These are phyloP conservation scores for Gleditsia sinensis DNA, from an alignment of 306 rosid genomes.

Conservation along the genomic window DNA sequence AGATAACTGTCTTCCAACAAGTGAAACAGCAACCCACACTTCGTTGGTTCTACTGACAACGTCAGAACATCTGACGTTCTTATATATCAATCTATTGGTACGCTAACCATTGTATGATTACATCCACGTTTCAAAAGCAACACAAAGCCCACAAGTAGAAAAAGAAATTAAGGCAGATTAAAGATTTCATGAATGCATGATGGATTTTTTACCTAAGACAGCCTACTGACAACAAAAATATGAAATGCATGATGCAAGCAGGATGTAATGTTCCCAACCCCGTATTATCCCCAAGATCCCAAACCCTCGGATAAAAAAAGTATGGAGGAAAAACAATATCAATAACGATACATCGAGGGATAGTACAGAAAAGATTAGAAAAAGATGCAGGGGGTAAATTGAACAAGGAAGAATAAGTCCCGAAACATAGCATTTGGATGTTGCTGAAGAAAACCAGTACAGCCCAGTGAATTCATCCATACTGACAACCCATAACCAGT, in stretches of 20 bases:
- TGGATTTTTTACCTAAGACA: conserved; percentile 40
- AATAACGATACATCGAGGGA: conserved; percentile 28
- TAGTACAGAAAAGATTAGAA: conserved; percentile 18
- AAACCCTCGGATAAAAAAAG: conserved; percentile 34
- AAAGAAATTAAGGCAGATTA: conserved; percentile 18
- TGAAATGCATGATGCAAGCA: conserved; percentile 53
- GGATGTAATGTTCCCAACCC: conserved; percentile 44
- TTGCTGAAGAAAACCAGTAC: conserved; percentile 35
- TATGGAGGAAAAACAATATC: conserved; percentile 40
- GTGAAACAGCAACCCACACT: conserved; percentile 39
- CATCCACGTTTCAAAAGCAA: conserved; percentile 44
- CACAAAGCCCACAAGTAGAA: conserved; percentile 1
- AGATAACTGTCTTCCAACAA: conserved; percentile 33
- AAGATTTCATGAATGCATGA: conserved; percentile 61
- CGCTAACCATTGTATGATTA: conserved; percentile 39
- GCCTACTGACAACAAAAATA: conserved; percentile 35
- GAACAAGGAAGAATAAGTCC: conserved; percentile 42
- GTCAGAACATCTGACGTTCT: conserved; percentile 41
- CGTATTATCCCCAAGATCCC: conserved; percentile 37
- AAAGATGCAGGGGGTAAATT: conserved; percentile 47
- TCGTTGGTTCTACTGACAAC: conserved; percentile 30
- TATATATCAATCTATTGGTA: conserved; percentile 37
- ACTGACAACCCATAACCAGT: conserved; percentile 35
- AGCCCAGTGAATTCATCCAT: conserved; percentile 36
- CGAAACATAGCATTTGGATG: conserved; percentile 34